Conservation (phyloP, 257 asterid species). For the Ophiorrhiza pumila region DNA sequence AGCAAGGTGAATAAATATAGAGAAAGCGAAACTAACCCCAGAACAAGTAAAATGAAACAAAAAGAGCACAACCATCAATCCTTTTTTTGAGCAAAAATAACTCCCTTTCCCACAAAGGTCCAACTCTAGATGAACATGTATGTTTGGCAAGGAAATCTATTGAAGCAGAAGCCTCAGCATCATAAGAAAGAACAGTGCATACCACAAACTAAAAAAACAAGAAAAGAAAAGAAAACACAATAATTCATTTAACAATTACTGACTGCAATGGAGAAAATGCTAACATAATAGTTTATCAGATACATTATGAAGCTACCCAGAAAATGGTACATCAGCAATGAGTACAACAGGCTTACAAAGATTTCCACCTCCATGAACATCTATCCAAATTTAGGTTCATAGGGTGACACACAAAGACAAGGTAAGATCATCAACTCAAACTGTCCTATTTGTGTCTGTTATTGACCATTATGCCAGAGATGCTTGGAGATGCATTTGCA, state of each 20-base stretch:
- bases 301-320: slow-evolving; percentile 35
- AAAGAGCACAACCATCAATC: neutral
- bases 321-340: slow-evolving; percentile 16
- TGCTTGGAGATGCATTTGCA: slow-evolving; percentile 45
- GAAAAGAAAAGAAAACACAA: too few species aligned
- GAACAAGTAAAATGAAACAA: too few species aligned
- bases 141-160: neutral
- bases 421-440: slow-evolving; percentile 19
- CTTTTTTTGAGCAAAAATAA: neutral
- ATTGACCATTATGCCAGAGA: slow-evolving; percentile 32
- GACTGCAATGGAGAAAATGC: slow-evolving; percentile 19
- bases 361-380: slow-evolving; percentile 65
- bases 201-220: neutral
- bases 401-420: slow-evolving; percentile 39
- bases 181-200: neutral
- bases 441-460: slow-evolving; percentile 26
- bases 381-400: slow-evolving; percentile 39
- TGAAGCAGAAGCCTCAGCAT: slow-evolving; percentile 3
- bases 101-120: neutral
- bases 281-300: slow-evolving; percentile 22
- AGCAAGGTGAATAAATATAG: neutral
- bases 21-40: neutral
- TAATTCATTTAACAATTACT: slow-evolving; percentile 13
- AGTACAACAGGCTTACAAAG: slow-evolving; percentile 19
- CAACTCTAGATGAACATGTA: neutral